These are phyloP conservation scores for Lupinus albus DNA, from an alignment of 306 rosid genomes.

Conservation along the genomic window DNA sequence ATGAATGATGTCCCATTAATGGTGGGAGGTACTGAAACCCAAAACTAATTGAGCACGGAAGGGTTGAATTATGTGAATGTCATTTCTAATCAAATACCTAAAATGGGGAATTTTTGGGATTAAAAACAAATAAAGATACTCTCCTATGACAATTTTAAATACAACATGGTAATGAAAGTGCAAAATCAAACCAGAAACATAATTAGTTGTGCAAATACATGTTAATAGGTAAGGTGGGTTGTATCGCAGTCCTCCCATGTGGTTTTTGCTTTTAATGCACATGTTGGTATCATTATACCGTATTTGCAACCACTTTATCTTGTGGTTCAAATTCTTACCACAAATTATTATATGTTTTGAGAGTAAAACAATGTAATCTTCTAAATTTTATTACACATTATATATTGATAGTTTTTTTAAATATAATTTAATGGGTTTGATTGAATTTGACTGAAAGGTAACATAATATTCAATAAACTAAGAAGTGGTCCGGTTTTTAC, in stretches of 20 bases:
- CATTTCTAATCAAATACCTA: constrained; percentile 26
- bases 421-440: background rate
- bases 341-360: too few relatives aligned
- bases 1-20: constrained; percentile 15
- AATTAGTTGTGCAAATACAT: constrained; percentile 36
- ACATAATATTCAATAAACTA: background rate
- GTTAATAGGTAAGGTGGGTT: constrained; percentile 47
- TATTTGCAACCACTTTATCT: constrained; percentile 46
- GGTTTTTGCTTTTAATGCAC: constrained; percentile 64
- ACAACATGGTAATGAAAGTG: constrained; percentile 7
- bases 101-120: constrained; percentile 6
- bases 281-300: constrained; percentile 55
- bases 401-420: background rate
- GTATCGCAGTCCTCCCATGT: constrained; percentile 55
- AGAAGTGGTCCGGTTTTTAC: background rate
- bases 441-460: background rate
- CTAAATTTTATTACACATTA: background rate
- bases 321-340: constrained; percentile 47
- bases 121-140: too few relatives aligned
- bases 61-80: constrained; percentile 45
- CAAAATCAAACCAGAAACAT: background rate
- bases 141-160: background rate
- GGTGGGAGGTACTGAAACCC: constrained; percentile 26
- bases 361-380: too few relatives aligned
- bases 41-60: constrained; percentile 22